A percentile compares a stretch with the other conserved stretches of the same genome.
phyloP scores from a whole-genome alignment of 2,329 filamentous ascomycete genomes.

The Stachybotrys elegans region DNA sequence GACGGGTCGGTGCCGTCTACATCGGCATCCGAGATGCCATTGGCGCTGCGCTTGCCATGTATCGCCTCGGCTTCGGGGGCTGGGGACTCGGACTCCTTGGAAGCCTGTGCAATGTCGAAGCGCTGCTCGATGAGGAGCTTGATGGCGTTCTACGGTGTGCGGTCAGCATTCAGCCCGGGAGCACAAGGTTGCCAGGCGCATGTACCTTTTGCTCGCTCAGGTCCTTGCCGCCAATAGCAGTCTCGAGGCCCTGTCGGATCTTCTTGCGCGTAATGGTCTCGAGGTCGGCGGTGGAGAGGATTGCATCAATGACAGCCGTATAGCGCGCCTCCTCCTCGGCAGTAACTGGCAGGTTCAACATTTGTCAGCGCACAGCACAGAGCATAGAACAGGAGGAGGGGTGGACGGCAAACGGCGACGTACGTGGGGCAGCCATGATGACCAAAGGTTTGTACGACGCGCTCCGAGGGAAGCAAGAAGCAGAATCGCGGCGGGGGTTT shows the following conservation, averaged over 20 bases:
- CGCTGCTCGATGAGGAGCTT: conserved; percentile 68
- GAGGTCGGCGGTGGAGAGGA: conserved; percentile 53
- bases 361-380: no score
- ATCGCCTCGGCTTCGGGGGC: conserved; percentile 24
- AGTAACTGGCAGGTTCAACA: conserved; percentile 34
- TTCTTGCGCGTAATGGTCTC: conserved; percentile 61
- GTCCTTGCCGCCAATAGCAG: conserved; percentile 50
- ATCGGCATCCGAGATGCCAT: conserved; percentile 30
- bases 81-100: conserved; percentile 41
- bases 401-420: conserved; percentile 7
- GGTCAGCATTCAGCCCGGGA: background rate
- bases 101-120: conserved; percentile 63
- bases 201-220: conserved; percentile 54
- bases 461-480: conserved; percentile 5
- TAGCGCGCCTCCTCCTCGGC: conserved; percentile 46
- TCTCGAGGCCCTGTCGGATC: conserved; percentile 53
- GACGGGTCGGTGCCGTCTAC: conserved; percentile 43
- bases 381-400: background rate
- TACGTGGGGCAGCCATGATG: conserved; percentile 19
- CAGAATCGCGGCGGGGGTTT: background rate
- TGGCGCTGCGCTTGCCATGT: conserved; percentile 28
- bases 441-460: background rate
- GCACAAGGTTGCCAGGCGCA: background rate
- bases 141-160: conserved; percentile 52
- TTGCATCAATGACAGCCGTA: conserved; percentile 55